Conservation (phyloP, 805 yeast genomes). For the Lipomyces sp. region DNA sequence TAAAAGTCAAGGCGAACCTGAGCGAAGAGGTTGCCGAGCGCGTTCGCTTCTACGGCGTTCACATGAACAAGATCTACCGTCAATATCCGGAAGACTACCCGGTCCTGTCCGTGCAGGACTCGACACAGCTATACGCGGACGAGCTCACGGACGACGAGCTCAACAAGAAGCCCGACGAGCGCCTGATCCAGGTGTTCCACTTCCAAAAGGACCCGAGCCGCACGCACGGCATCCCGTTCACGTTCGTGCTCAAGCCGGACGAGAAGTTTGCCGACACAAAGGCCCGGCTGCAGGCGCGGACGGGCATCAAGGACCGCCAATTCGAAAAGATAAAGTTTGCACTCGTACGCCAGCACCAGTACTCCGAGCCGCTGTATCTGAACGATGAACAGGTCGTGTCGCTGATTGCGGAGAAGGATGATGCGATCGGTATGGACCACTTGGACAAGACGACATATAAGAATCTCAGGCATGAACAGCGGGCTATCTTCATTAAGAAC, state of each 20-base stretch:
- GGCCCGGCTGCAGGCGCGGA: constrained; percentile 59
- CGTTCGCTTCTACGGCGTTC: constrained; percentile 22
- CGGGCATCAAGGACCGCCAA: constrained; percentile 69
- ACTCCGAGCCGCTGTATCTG: constrained; percentile 39
- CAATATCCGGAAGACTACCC: constrained; percentile 17
- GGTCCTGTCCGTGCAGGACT: constrained; percentile 35
- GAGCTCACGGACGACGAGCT: constrained; percentile 34
- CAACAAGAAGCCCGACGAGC: constrained; percentile 22
- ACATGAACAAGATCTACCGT: constrained; percentile 25
- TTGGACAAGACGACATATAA: constrained; percentile 73
- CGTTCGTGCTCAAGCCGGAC: constrained; percentile 64
- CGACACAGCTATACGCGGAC: constrained; percentile 47
- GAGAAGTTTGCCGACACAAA: constrained; percentile 65
- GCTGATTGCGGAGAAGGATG: constrained; percentile 51
- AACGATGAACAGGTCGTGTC: constrained; percentile 53
- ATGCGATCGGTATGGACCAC: constrained; percentile 75
- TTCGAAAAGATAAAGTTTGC: constrained; percentile 73
- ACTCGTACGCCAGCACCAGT: constrained; percentile 42
- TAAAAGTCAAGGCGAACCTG: constrained; percentile 53
- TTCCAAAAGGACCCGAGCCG: constrained; percentile 64
- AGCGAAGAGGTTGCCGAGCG: constrained; percentile 41
- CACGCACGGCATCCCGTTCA: constrained; percentile 81
- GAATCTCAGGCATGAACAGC: constrained; percentile 46
- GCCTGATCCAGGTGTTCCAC: constrained; percentile 65
- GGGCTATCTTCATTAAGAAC: constrained; percentile 57